These are phyloP conservation scores for Hansenula sp. DNA, from an alignment of 1,139 yeast species.

Conservation along the genomic window DNA sequence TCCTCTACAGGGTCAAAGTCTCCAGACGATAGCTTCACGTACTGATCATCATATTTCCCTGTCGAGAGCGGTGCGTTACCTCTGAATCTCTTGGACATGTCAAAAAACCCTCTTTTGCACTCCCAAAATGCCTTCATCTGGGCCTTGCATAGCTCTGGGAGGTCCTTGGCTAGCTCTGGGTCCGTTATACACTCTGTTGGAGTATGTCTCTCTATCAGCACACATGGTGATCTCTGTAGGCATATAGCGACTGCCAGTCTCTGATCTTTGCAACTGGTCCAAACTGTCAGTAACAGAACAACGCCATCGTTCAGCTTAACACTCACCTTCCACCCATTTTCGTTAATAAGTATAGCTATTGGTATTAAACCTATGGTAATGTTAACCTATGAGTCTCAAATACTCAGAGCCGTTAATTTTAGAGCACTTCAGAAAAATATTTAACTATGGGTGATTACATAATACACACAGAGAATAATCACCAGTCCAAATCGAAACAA, in stretches of 20 bases:
- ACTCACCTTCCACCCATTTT: slow-evolving; percentile 24
- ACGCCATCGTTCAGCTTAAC: background rate
- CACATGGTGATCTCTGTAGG: slow-evolving; percentile 94
- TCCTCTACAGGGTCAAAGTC: slow-evolving; percentile 80
- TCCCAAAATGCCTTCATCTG: slow-evolving; percentile 83
- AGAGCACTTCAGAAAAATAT: too few relatives aligned
- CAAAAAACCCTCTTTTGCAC: slow-evolving; percentile 80
- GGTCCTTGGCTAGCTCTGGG: slow-evolving; percentile 67
- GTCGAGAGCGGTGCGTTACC: slow-evolving; percentile 94
- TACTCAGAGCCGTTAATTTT: too few relatives aligned
- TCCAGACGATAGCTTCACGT: slow-evolving; percentile 73
- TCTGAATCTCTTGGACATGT: slow-evolving; percentile 85
- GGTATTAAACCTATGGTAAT: too few relatives aligned
- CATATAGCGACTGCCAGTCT: slow-evolving; percentile 92
- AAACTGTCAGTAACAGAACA: background rate
- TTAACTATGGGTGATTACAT: too few relatives aligned
- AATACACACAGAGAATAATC: too few relatives aligned
- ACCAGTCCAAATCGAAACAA: too few relatives aligned
- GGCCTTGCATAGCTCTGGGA: slow-evolving; percentile 87
- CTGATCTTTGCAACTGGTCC: slow-evolving; percentile 80
- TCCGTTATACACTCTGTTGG: slow-evolving; percentile 85
- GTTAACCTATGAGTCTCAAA: too few relatives aligned
- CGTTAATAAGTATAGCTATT: too few relatives aligned
- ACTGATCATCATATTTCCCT: slow-evolving; percentile 86
- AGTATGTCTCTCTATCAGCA: slow-evolving; percentile 79